Evolutionary conservation across 257 asterid genomes (phyloP), one percentile per base, ranked within the genome.

Genomic region (Lithospermum erythrorhizon): DNA sequence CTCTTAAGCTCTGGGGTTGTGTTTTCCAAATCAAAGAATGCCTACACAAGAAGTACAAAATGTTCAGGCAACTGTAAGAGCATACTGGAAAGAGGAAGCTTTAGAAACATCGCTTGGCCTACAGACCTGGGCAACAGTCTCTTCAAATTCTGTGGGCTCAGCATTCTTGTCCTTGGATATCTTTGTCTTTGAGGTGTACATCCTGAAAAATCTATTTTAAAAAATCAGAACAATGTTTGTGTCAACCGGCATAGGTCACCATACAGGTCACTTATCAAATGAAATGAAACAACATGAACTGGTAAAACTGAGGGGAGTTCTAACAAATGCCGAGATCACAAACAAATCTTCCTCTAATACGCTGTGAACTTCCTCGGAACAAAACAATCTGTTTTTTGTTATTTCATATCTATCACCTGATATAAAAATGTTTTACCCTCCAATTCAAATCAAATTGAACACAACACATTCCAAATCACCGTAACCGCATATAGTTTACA

Each of bases 71-170:
- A 18, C 18, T 25, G 53, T 1, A 16, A 0, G 18, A 20, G 17
- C 55, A 3, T 53, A 55, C 14, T 3, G 14, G 45, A 21, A 65
- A 14, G 45, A 23, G 18, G 16, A 27, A 9, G 21, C 48, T 0
- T 1, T 8, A 6, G 1, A 16, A 49, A 35, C 21, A 59, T 47
- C 2, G 1, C 49, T 23, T 52, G 49, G 21, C 6, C 14, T 51
- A 10, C 21, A 25, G 18, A 89, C 97, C 97, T 86, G 97, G 32
- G 94, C 91, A 51, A 89, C 97, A 49, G 78, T 69, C 79, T 78
- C 85, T 73, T 86, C 97, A 62, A 89, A 86, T 20, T 89, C 97
- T 25, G 97, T 62, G 45, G 95, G 97, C 65, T 89, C 97, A 48
- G 81, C 94, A 61, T 66, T 83, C 83, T 75, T 78, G 65, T 89